Evolutionary conservation across 176 grass and related monocot genomes (phyloP).

Genomic region (Aegilops speltoides): DNA sequence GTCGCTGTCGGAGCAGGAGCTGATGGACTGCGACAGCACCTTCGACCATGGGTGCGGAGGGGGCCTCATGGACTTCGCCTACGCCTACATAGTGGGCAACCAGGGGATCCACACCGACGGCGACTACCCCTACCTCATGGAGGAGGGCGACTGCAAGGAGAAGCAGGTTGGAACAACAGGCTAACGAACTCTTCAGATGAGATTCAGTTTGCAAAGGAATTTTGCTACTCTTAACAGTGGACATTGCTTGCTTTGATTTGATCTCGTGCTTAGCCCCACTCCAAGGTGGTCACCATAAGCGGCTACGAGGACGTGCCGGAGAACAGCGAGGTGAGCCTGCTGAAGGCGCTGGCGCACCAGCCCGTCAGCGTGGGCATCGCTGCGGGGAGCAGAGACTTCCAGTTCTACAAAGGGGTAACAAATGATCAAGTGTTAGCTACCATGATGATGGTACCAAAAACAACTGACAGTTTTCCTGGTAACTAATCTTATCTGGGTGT

Average conservation of each 20-base stretch:
- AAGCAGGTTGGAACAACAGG: constrained; percentile 34
- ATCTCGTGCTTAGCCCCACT: constrained; percentile 41
- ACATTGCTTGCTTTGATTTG: not conserved
- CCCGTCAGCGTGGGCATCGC: constrained; percentile 80
- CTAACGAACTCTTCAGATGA: not conserved
- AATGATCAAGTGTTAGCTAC: not conserved
- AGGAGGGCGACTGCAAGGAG: constrained; percentile 66
- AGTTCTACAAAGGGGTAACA: constrained; percentile 91
- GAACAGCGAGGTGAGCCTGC: constrained; percentile 70
- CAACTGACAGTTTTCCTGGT: not conserved
- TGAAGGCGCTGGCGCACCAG: constrained; percentile 68
- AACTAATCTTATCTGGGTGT: not conserved
- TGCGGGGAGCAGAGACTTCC: constrained; percentile 66
- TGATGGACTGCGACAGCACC: constrained; percentile 79
- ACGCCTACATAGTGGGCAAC: constrained; percentile 64
- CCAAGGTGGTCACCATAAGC: constrained; percentile 48
- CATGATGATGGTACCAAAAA: not conserved
- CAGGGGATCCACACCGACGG: constrained; percentile 58
- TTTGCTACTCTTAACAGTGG: not conserved
- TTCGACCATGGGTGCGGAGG: constrained; percentile 62
- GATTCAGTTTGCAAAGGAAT: not conserved
- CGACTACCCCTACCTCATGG: constrained; percentile 85
- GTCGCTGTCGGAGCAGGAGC: constrained; percentile 78
- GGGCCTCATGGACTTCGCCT: constrained; percentile 82
- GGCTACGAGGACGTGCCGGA: constrained; percentile 74